Evolutionary conservation across 2,329 filamentous ascomycete species (phyloP), one percentile per base, ranked within the genome.

Genomic region (Curvularia sp.): DNA sequence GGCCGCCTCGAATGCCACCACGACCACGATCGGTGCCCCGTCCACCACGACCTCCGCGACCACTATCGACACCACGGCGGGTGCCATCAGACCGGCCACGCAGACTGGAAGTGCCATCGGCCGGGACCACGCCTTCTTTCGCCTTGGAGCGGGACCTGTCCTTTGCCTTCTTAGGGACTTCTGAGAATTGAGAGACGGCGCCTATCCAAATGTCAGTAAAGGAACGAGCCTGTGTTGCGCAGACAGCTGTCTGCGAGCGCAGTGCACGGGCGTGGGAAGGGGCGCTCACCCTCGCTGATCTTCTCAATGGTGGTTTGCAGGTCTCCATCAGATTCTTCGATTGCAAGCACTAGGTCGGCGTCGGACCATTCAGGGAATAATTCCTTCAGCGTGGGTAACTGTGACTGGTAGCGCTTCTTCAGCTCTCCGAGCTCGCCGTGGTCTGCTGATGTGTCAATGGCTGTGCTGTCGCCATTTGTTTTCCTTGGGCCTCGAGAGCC

Each of bases 351-450:
- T 64, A 98, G 87, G 78, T 98, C 94, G 78, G 93, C 92, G 74
- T 97, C 92, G 70, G 93, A 94, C 95, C 94, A 98, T 79, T 93
- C 90, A 59, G 92, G 88, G 82, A 97, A 97, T 82, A 98, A 89
- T 78, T 97, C 93, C 81, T 92, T 93, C 77, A 99, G 88, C 72
- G 89, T 87, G 62, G 84, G 83, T 70, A 97, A 86, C 81, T 94
- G 91, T 73, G 83, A 82, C 73, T 90, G 86, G 77, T 96, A 95
- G 78, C 91, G 88, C 83, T 92, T 93, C 86, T 96, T 96, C 76
- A 98, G 87, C 80, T 96, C 88, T 75, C 90, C 91, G 67, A 98
- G 86, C 79, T 97, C 93, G 78, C 92, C 91, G 78, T 96, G 89
- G 73, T 98, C 93, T 74, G 89, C 87, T 64, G 86, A 82, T 72